These are phyloP conservation scores for Euphorbia pulcherrima DNA, from an alignment of 345 rosid genomes.

Conservation along the genomic window DNA sequence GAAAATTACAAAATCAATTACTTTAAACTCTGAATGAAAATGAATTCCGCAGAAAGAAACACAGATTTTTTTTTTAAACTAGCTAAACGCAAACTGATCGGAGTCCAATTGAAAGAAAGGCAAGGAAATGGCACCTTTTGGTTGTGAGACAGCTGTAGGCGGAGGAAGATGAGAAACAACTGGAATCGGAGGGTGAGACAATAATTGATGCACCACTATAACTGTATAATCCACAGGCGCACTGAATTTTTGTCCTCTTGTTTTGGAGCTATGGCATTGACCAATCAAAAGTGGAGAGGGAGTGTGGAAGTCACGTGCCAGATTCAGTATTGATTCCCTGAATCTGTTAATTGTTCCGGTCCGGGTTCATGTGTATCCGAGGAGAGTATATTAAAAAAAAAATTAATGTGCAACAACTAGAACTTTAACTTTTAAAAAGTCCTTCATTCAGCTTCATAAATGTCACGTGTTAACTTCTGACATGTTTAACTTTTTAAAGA, in stretches of 20 bases:
- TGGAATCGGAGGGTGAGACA: not conserved
- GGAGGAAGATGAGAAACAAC: too few species aligned
- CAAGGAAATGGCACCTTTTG: not conserved
- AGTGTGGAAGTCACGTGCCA: slow-evolving; percentile 29
- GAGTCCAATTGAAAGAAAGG: not conserved
- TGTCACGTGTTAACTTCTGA: too few species aligned
- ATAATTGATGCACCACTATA: not conserved
- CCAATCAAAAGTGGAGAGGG: not conserved
- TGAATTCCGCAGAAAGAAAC: not conserved
- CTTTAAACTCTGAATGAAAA: not conserved
- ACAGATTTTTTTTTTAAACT: too few species aligned
- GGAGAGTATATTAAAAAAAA: too few species aligned
- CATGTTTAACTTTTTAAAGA: too few species aligned
- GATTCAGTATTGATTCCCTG: slow-evolving; percentile 12
- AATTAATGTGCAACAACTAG: too few species aligned
- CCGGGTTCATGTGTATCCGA: too few species aligned
- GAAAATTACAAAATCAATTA: not conserved
- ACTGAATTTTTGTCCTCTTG: too few species aligned
- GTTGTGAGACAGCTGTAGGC: not conserved
- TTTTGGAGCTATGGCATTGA: too few species aligned
- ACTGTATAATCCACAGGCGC: not conserved
- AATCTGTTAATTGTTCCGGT: too few species aligned
- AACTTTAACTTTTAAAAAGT: too few species aligned
- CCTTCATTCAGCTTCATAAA: too few species aligned
- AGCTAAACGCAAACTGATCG: not conserved